These are phyloP conservation scores for Catunica adiposa DNA, from an alignment of 2,329 filamentous ascomycete species.

Conservation along the genomic window DNA sequence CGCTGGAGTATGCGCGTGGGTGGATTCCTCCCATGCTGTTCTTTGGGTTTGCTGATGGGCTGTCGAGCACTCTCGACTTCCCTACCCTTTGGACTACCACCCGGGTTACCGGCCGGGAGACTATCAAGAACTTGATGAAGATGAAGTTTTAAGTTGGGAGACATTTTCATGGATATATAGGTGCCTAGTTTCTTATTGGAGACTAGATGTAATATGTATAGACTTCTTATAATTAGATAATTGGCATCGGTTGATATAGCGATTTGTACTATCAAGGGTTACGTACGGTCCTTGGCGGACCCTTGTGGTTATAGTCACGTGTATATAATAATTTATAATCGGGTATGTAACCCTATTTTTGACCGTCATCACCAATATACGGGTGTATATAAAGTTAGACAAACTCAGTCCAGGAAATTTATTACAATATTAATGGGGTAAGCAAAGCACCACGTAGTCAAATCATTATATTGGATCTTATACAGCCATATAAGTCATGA, in stretches of 20 bases:
- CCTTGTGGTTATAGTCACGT: no score
- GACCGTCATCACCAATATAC: no score
- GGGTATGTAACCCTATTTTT: not conserved
- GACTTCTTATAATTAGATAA: not conserved
- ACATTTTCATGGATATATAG: not conserved
- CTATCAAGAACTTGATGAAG: slow-evolving; percentile 53
- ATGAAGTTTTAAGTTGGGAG: slow-evolving; percentile 50
- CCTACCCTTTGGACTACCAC: slow-evolving; percentile 72
- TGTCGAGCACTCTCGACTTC: slow-evolving; percentile 69
- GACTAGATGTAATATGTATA: not conserved
- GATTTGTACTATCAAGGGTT: no score
- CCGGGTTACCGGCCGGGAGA: slow-evolving; percentile 56
- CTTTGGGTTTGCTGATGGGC: slow-evolving; percentile 71
- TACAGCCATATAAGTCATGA: no score
- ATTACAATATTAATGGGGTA: no score
- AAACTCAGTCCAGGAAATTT: no score
- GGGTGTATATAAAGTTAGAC: no score
- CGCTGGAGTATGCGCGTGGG: slow-evolving; percentile 67
- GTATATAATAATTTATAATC: no score
- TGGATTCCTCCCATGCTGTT: slow-evolving; percentile 90
- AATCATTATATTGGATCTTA: no score
- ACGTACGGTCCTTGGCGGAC: not conserved
- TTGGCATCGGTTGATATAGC: not conserved
- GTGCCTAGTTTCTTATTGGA: not conserved
- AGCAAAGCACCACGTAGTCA: no score